Evolutionary conservation across 768 basidiomycete species (phyloP).

Genomic region (Plicaturopsis crispa): DNA sequence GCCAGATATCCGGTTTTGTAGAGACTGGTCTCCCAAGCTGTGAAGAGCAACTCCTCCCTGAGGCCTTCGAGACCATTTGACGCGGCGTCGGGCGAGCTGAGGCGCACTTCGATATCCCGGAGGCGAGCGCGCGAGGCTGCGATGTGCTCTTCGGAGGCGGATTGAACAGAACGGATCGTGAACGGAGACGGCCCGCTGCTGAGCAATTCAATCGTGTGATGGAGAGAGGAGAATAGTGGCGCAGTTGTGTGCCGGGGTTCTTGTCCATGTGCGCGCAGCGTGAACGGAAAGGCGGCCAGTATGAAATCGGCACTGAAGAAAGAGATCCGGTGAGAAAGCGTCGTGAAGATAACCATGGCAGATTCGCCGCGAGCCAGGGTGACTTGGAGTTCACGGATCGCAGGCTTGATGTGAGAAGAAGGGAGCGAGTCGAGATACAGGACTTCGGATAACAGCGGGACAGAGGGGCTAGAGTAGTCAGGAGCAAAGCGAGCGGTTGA

Average conservation of each 20-base stretch:
- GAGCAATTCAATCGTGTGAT: constrained; percentile 29
- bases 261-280: constrained; percentile 18
- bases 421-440: constrained; percentile 10
- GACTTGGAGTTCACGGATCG: constrained; percentile 14
- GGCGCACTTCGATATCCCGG: constrained; percentile 19
- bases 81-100: constrained; percentile 22
- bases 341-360: constrained; percentile 26
- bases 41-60: constrained; percentile 39
- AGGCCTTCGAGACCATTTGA: constrained; percentile 26
- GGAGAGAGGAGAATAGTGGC: constrained; percentile 29
- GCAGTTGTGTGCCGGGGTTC: constrained; percentile 21
- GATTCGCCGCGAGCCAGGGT: constrained; percentile 12
- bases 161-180: constrained; percentile 25
- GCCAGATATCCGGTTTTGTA: constrained; percentile 33
- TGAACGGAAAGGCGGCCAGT: constrained; percentile 37
- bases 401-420: constrained; percentile 10
- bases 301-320: constrained; percentile 29
- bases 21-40: constrained; percentile 47
- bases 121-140: constrained; percentile 16
- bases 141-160: constrained; percentile 31
- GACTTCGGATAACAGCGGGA: background rate
- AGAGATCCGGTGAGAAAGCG: constrained; percentile 27
- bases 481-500: constrained; percentile 9
- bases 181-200: constrained; percentile 17
- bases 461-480: constrained; percentile 5